A percentile compares a stretch with the other conserved stretches of the same genome.
phyloP scores from a whole-genome alignment of 768 basidiomycete genomes.

The Coprinopsis strossmayeri region DNA sequence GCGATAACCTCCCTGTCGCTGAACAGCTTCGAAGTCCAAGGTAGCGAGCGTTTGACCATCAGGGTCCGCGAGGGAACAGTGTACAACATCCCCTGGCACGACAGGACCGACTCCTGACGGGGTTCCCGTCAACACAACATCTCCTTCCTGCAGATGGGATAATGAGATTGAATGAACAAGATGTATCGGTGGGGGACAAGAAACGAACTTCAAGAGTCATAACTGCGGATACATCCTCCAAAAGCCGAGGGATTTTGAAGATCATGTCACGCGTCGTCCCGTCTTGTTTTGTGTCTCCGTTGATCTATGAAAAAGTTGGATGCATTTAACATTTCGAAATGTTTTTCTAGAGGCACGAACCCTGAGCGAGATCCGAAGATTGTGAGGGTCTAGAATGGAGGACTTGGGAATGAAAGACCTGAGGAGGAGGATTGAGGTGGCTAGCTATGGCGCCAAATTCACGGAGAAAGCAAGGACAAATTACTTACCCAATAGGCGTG shows the following conservation, averaged over 20 bases:
- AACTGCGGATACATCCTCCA: conserved; percentile 90
- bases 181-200: background rate
- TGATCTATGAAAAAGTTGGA: background rate
- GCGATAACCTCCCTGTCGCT: conserved; percentile 58
- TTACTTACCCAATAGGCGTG: conserved; percentile 75
- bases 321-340: background rate
- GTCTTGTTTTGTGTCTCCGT: conserved; percentile 76
- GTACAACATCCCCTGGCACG: conserved; percentile 66
- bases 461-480: background rate
- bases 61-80: conserved; percentile 59
- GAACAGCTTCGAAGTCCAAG: conserved; percentile 58
- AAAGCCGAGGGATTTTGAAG: conserved; percentile 80
- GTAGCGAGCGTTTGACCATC: conserved; percentile 48
- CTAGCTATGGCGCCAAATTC: background rate
- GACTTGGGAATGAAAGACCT: conserved; percentile 30
- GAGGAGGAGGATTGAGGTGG: background rate
- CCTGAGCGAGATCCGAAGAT: conserved; percentile 72
- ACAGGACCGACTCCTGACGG: conserved; percentile 87
- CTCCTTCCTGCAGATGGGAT: conserved; percentile 67
- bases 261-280: conserved; percentile 89
- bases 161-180: background rate
- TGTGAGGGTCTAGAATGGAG: conserved; percentile 83
- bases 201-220: conserved; percentile 81
- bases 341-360: conserved; percentile 32
- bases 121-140: conserved; percentile 85